These are phyloP conservation scores for Batrachochytrium dendrobatidis DNA, from an alignment of 371 early-diverging fungal species.

Conservation along the genomic window DNA sequence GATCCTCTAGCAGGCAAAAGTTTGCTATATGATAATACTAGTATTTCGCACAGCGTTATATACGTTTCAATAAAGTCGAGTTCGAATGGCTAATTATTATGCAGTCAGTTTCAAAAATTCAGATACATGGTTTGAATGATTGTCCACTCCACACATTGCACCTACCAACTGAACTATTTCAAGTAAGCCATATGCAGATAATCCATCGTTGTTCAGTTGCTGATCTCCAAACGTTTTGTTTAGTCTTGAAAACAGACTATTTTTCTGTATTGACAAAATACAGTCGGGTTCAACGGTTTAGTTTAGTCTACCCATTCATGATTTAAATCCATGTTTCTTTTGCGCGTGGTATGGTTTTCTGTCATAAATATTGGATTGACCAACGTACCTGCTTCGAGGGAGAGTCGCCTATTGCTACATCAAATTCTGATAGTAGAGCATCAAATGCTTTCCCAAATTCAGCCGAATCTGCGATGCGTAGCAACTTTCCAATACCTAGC, in stretches of 20 bases:
- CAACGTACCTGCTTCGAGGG: background rate
- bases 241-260: background rate
- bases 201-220: background rate
- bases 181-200: background rate
- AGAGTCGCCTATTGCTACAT: background rate
- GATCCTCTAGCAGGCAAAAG: background rate
- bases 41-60: background rate
- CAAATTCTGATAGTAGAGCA: background rate
- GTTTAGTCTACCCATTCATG: too few relatives aligned
- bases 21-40: background rate
- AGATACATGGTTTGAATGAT: background rate
- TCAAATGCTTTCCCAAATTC: constrained; percentile 1
- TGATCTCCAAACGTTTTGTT: constrained; percentile 1
- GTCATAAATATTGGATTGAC: too few relatives aligned
- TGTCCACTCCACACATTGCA: background rate
- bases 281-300: too few relatives aligned
- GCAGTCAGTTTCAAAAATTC: background rate
- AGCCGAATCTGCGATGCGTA: background rate
- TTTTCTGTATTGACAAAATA: too few relatives aligned
- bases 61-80: constrained; percentile 1
- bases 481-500: background rate
- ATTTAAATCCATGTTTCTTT: too few relatives aligned
- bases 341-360: too few relatives aligned
- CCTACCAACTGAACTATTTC: constrained; percentile 1
- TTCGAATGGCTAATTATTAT: background rate